phyloP scores from a whole-genome alignment of 306 rosid genomes.

The Cotoneaster glaucophyllus region DNA sequence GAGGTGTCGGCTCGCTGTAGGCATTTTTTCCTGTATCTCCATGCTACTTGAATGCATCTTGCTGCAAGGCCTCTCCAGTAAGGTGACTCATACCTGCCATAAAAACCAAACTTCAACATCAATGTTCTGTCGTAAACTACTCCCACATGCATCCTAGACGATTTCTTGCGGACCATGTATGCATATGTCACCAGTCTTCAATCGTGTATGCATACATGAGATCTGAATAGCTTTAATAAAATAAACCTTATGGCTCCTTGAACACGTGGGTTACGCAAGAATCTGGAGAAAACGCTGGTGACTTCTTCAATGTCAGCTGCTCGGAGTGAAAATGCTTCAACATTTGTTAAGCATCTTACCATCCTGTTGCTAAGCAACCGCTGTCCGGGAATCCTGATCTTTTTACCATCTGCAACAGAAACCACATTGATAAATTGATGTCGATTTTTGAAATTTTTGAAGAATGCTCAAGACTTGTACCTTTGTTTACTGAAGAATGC shows the following conservation, averaged over 20 bases:
- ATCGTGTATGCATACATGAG: not conserved
- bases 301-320: constrained; percentile 81
- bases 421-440: not conserved
- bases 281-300: constrained; percentile 66
- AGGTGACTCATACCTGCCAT: constrained; percentile 62
- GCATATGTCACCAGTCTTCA: not conserved
- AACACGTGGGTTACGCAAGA: constrained; percentile 58
- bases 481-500: constrained; percentile 62
- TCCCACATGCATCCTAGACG: not conserved
- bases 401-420: constrained; percentile 43
- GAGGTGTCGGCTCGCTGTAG: constrained; percentile 36
- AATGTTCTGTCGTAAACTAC: no score
- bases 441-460: constrained; percentile 19
- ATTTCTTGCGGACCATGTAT: not conserved
- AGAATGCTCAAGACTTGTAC: constrained; percentile 55
- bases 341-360: constrained; percentile 62
- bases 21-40: constrained; percentile 62
- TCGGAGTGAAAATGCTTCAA: constrained; percentile 77
- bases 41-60: constrained; percentile 61
- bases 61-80: constrained; percentile 74
- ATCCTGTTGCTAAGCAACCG: constrained; percentile 60
- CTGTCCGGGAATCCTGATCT: constrained; percentile 52
- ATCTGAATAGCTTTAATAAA: not conserved
- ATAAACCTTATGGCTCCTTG: constrained; percentile 75
- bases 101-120: not conserved